A percentile compares a stretch with the other conserved stretches of the same genome.
Evolutionary conservation across 108 stramenopile species (phyloP).

Genomic region (Stephanodiscus triporus): DNA sequence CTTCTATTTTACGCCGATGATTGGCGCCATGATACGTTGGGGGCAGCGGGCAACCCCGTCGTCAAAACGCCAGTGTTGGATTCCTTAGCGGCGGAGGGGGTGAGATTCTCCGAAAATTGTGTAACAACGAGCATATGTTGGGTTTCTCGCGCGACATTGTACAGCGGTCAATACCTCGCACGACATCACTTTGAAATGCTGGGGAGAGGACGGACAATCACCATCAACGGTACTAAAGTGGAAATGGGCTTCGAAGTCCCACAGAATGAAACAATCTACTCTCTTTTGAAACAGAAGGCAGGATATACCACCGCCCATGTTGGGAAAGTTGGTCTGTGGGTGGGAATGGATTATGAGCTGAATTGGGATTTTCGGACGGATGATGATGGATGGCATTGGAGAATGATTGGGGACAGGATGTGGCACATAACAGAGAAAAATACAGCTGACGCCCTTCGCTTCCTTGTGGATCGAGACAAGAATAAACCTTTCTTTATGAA

Average conservation of each 20-base stretch:
- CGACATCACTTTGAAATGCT: slow-evolving; percentile 59
- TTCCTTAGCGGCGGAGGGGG: slow-evolving; percentile 60
- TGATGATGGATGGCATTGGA: slow-evolving; percentile 57
- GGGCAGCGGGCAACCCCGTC: slow-evolving; percentile 50
- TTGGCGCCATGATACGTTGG: slow-evolving; percentile 59
- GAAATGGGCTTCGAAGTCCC: slow-evolving; percentile 47
- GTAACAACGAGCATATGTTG: slow-evolving; percentile 78
- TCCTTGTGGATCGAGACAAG: slow-evolving; percentile 53
- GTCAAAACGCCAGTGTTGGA: slow-evolving; percentile 71
- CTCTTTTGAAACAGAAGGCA: slow-evolving; percentile 60
- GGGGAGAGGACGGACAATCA: slow-evolving; percentile 38
- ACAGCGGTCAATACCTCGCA: slow-evolving; percentile 62
- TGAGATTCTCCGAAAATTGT: slow-evolving; percentile 66
- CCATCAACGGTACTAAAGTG: slow-evolving; percentile 25
- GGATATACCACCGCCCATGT: slow-evolving; percentile 70
- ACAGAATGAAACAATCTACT: slow-evolving; percentile 76
- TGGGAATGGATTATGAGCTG: slow-evolving; percentile 26
- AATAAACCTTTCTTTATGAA: slow-evolving; percentile 73
- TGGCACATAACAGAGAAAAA: slow-evolving; percentile 73
- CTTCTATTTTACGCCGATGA: slow-evolving; percentile 57
- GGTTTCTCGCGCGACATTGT: slow-evolving; percentile 65
- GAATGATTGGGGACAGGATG: slow-evolving; percentile 28
- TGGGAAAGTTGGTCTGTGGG: slow-evolving; percentile 66
- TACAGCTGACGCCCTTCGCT: slow-evolving; percentile 64
- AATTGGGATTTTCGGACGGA: slow-evolving; percentile 47